phyloP scores from a whole-genome alignment of 192 early-diverging fungal species.

The Phlyctochytrium arcticum region DNA sequence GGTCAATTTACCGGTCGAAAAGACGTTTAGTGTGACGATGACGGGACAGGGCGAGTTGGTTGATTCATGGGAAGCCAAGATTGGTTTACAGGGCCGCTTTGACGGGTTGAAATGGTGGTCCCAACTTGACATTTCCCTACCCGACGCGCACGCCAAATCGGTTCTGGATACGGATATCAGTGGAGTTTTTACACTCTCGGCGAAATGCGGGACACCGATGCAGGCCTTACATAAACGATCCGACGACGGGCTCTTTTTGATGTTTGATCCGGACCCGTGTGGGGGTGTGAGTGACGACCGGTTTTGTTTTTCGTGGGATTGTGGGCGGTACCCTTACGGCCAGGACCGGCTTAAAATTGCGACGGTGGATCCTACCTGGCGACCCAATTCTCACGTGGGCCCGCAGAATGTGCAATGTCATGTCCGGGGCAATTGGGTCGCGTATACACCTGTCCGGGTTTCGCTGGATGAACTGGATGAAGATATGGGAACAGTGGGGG shows the following conservation, averaged over 20 bases:
- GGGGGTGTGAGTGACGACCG: slow-evolving; percentile 23
- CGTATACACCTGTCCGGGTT: background rate
- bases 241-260: slow-evolving; percentile 25
- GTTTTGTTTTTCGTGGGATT: slow-evolving; percentile 35
- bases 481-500: background rate
- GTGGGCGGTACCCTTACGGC: slow-evolving; percentile 22
- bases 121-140: slow-evolving; percentile 8
- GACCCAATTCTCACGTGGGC: slow-evolving; percentile 16
- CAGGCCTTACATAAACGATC: slow-evolving; percentile 29
- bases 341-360: slow-evolving; percentile 29
- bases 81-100: slow-evolving; percentile 31
- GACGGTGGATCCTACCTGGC: slow-evolving; percentile 31
- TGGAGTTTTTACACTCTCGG: slow-evolving; percentile 28
- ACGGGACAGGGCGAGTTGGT: slow-evolving; percentile 31
- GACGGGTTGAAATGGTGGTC: slow-evolving; percentile 34
- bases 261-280: slow-evolving; percentile 37
- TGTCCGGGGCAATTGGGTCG: background rate
- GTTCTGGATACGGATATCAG: slow-evolving; percentile 26
- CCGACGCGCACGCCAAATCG: slow-evolving; percentile 9
- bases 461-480: background rate
- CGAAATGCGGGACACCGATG: slow-evolving; percentile 46
- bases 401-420: slow-evolving; percentile 21
- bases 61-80: slow-evolving; percentile 36
- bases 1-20: slow-evolving; percentile 25
- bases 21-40: slow-evolving; percentile 27